Base-by-base conservation (phyloP, 805 yeast genomes). In the Pichia thaimueangensis region DNA sequence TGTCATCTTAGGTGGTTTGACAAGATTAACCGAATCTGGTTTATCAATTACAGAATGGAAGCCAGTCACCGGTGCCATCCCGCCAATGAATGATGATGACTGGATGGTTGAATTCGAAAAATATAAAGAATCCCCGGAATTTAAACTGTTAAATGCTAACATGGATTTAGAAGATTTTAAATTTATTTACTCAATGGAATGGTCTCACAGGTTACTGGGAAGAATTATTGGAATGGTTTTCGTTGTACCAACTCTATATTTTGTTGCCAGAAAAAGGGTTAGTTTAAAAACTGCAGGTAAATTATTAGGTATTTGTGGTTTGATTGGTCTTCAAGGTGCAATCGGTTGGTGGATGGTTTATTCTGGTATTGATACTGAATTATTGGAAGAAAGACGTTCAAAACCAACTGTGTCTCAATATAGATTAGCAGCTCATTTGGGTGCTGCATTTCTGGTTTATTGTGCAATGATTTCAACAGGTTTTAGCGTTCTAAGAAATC, bases 271-370 rank as follows among this genome's bases (percentile, higher is more conserved):
- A 4, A 76, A 78, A 31, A 78, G 70, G 49, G 78, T 91, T 10
- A 78, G 88, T 3, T 64, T 76, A 3, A 79, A 78, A 45, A 82
- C 85, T 4, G 80, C 86, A 37, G 68, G 68, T 43, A 73, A 86
- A 51, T 68, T 93, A 13, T 62, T 85, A 17, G 86, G 86, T 2
- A 74, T 93, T 35, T 75, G 95, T 32, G 78, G 73, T 0, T 66
- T 93, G 39, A 71, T 93, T 45, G 99, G 96, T 10, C 67, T 93
- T 37, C 98, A 93, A 69, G 98, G 98, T 41, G 84, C 82, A 41
- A 82, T 93, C 51, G 98, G 98, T 25, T 93, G 98, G 98, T 93
- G 99, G 99, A 93, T 93, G 98, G 98, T 93, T 40, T 80, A 85
- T 55, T 86, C 96, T 9, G 98, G 98, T 24, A 71, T 93, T 43